These are phyloP conservation scores for Rhynchosporium agropyri DNA, from an alignment of 2,329 filamentous ascomycete genomes.

Conservation along the genomic window DNA sequence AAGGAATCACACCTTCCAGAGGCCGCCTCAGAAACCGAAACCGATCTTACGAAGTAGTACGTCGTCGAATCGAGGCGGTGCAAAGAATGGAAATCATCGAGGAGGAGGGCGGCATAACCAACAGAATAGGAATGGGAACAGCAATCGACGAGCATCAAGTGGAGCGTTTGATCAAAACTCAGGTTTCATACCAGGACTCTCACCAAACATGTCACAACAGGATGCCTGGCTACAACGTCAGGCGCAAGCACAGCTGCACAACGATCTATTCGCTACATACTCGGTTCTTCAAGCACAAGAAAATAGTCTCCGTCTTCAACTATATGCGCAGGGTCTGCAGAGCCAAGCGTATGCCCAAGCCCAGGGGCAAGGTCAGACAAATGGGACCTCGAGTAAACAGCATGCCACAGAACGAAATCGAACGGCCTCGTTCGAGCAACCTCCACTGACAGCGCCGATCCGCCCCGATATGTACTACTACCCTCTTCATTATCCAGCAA, in stretches of 20 bases:
- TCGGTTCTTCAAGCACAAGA: constrained; percentile 49
- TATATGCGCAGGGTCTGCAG: constrained; percentile 50
- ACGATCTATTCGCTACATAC: constrained; percentile 43
- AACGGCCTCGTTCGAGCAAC: constrained; percentile 65
- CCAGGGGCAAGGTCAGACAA: constrained; percentile 42
- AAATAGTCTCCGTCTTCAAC: constrained; percentile 49
- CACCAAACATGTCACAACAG: constrained; percentile 35
- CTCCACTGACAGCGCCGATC: constrained; percentile 60
- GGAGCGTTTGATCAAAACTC: constrained; percentile 38
- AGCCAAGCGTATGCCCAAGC: constrained; percentile 47
- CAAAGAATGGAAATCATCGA: constrained; percentile 36
- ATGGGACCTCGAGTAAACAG: constrained; percentile 41
- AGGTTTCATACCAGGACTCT: constrained; percentile 32
- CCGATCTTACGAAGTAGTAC: constrained; percentile 59
- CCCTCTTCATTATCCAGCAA: constrained; percentile 46
- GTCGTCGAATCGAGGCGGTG: constrained; percentile 49
- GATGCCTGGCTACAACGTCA: constrained; percentile 42
- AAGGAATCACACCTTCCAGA: constrained; percentile 51
- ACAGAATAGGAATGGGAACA: constrained; percentile 37
- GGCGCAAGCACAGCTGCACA: constrained; percentile 43
- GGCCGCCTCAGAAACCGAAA: constrained; percentile 56
- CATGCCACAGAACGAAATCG: constrained; percentile 54
- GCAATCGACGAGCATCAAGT: constrained; percentile 41
- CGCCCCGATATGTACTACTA: constrained; percentile 60
- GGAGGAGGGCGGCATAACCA: constrained; percentile 36